These are phyloP conservation scores for Aureobasidium sp. DNA, from an alignment of 2,329 filamentous ascomycete genomes.

Conservation along the genomic window DNA sequence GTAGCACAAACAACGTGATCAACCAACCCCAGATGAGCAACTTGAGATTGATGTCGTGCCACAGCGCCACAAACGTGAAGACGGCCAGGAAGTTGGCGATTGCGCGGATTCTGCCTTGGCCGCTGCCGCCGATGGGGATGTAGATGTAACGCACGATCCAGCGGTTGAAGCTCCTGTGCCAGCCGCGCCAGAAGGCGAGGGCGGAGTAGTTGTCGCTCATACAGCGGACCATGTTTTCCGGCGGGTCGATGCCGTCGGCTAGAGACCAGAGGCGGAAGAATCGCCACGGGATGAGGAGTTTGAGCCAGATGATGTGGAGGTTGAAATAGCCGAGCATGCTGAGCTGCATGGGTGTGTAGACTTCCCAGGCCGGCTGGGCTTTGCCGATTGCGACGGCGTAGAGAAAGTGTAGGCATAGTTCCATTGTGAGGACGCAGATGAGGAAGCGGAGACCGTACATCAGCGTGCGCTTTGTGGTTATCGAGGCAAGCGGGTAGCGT, in stretches of 20 bases:
- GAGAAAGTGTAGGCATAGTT: conserved; percentile 82
- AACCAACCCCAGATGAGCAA: conserved; percentile 96
- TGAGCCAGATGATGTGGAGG: conserved; percentile 95
- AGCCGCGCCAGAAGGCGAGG: conserved; percentile 87
- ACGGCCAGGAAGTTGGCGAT: conserved; percentile 73
- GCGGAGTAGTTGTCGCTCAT: conserved; percentile 92
- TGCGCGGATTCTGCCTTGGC: conserved; percentile 51
- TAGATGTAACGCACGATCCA: conserved; percentile 95
- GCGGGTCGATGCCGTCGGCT: conserved; percentile 83
- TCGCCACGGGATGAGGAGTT: conserved; percentile 94
- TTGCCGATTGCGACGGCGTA: conserved; percentile 92
- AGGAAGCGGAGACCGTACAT: conserved; percentile 80
- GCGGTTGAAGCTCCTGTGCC: conserved; percentile 92
- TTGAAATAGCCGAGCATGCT: conserved; percentile 92
- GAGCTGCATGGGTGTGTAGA: conserved; percentile 81
- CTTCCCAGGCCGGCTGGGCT: conserved; percentile 67
- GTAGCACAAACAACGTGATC: conserved; percentile 85
- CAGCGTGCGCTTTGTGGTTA: conserved; percentile 57
- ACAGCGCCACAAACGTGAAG: conserved; percentile 94
- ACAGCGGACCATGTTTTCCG: conserved; percentile 97
- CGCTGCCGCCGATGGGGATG: conserved; percentile 76
- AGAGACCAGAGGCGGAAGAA: conserved; percentile 97
- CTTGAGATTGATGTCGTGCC: conserved; percentile 92
- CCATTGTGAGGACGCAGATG: conserved; percentile 77
- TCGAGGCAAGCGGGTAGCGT: conserved; percentile 64